These are phyloP conservation scores for Globisporangium apiculatum DNA, from an alignment of 352 stramenopile genomes.

Conservation along the genomic window DNA sequence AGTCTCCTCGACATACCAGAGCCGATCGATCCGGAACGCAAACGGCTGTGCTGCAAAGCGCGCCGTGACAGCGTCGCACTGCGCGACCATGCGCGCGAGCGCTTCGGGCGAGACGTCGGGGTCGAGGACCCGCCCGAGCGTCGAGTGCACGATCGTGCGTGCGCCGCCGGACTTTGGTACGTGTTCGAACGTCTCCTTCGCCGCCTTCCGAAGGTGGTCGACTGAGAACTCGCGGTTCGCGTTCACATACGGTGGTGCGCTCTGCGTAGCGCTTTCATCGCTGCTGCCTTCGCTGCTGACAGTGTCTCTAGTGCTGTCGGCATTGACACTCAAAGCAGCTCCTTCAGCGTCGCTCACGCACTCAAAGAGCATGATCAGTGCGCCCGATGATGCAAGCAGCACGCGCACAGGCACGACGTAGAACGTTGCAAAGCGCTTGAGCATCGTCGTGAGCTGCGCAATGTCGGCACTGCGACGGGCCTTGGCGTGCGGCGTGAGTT, in stretches of 20 bases:
- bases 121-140: slow-evolving; percentile 45
- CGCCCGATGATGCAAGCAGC: slow-evolving; percentile 49
- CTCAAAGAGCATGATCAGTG: slow-evolving; percentile 64
- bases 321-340: too few species aligned
- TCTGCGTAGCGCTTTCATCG: slow-evolving; percentile 3
- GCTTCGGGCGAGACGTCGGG: slow-evolving; percentile 28
- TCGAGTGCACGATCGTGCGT: slow-evolving; percentile 64
- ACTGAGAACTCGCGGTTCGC: slow-evolving; percentile 42
- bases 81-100: slow-evolving; percentile 26
- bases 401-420: slow-evolving; percentile 38
- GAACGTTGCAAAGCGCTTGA: slow-evolving; percentile 31
- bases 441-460: slow-evolving; percentile 30
- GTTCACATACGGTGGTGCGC: slow-evolving; percentile 12
- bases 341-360: slow-evolving; percentile 12
- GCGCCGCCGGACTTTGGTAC: slow-evolving; percentile 33
- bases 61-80: slow-evolving; percentile 49
- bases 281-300: not conserved
- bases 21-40: slow-evolving; percentile 30
- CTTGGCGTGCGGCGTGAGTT: slow-evolving; percentile 35
- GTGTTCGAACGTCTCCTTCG: slow-evolving; percentile 40
- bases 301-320: too few species aligned
- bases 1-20: slow-evolving; percentile 72
- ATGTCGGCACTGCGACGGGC: slow-evolving; percentile 33
- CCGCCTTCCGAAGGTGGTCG: slow-evolving; percentile 40
- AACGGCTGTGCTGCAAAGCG: slow-evolving; percentile 18